Conservation (phyloP, 2,329 filamentous ascomycete genomes). For the Phialemoniopsis sp. region DNA sequence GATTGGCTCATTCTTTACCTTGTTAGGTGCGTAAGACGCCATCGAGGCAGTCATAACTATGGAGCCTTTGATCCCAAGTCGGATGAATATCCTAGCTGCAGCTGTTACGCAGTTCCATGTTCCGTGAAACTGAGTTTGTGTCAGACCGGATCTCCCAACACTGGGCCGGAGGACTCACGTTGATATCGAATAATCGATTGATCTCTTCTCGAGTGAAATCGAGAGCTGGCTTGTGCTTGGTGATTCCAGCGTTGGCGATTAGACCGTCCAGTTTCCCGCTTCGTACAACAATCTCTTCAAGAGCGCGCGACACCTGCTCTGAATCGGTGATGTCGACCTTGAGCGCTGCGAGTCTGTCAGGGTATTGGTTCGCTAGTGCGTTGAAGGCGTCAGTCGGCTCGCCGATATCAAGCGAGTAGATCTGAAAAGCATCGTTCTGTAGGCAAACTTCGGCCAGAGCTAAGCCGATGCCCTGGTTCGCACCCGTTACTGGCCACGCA, state of each 20-base stretch:
- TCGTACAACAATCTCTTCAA: slow-evolving; percentile 31
- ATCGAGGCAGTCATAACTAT: neutral
- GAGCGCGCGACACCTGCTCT: slow-evolving; percentile 30
- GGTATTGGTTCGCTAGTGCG: slow-evolving; percentile 31
- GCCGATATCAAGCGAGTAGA: slow-evolving; percentile 35
- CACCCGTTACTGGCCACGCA: slow-evolving; percentile 27
- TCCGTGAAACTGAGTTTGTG: no score
- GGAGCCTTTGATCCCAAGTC: neutral
- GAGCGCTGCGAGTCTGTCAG: slow-evolving; percentile 35
- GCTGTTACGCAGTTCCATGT: slow-evolving; percentile 36
- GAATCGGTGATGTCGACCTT: slow-evolving; percentile 40
- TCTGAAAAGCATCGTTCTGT: slow-evolving; percentile 31
- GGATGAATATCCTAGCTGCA: neutral
- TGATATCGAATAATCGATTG: neutral
- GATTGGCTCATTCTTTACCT: no score
- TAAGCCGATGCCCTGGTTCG: slow-evolving; percentile 39
- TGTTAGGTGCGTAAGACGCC: neutral
- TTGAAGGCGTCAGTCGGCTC: slow-evolving; percentile 29
- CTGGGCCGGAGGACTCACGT: no score
- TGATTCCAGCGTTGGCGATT: neutral
- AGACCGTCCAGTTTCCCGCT: slow-evolving; percentile 25
- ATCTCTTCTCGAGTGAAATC: neutral
- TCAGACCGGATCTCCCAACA: no score
- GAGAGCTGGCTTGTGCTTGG: neutral
- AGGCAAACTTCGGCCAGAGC: slow-evolving; percentile 42